Evolutionary conservation across 2,329 filamentous ascomycete species (phyloP), one percentile per base, ranked within the genome.

Genomic region (Acephala macrosclerotiorum): DNA sequence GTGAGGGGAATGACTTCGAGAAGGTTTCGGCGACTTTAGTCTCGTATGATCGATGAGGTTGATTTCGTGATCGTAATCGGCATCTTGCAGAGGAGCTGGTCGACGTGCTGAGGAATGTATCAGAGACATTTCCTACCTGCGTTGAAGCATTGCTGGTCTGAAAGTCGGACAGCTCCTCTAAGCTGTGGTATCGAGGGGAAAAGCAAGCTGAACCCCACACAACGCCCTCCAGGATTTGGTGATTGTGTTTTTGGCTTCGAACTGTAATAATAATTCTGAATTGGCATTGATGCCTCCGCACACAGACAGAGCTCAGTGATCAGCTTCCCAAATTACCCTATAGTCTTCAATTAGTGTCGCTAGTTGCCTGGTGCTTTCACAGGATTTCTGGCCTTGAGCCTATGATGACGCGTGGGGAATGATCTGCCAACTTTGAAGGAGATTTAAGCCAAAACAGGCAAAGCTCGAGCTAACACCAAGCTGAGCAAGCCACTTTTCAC

Each of bases 11-110:
- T 26, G 67, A 36, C 65, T 75, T 25, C 65, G 61, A 60, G 65
- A 61, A 20, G 29, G 53, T 56, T 35, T 38, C 14, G 61, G 65
- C 26, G 59, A 58, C 29, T 58, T 36, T 35, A 35, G 40, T 12
- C 58, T 61, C 9, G 74, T 73, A 57, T 70, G 70, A 76, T 93
- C 89, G 70, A 92, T 82, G 42, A 94, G 85, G 70, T 76, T 79
- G 74, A 94, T 94, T 76, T 89, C 88, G 77, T 92, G 91, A 73
- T 91, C 88, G 74, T 89, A 90, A 71, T 90, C 87, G 75, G 79
- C 80, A 69, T 89, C 86, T 76, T 84, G 83, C 64, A 88, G 80
- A 63, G 81, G 80, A 60, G 81, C 75, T 42, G 81, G 84, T 73
- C 87, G 86, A 73, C 87, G 87, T 40, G 62, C 70, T 20, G 72